A percentile compares a stretch with the other conserved stretches of the same genome.
Evolutionary conservation across 2,329 filamentous ascomycete genomes (phyloP).

Genomic region (Ophiocordyceps australis): DNA sequence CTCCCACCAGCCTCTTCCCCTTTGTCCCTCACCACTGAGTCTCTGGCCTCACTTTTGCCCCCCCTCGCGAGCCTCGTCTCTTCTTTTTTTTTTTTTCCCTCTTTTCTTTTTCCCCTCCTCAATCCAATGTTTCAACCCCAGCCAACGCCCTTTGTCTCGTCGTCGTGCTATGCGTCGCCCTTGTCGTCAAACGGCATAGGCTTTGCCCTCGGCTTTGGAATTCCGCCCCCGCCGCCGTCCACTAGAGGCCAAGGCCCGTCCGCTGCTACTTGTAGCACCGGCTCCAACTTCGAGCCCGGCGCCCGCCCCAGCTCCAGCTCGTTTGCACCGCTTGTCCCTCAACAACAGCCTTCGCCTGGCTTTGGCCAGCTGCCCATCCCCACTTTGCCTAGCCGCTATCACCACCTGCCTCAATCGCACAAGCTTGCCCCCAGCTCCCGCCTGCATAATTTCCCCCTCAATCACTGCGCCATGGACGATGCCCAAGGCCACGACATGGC

Average conservation of each 20-base stretch:
- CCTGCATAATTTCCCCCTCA: conserved; percentile 4
- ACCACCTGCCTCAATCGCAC: conserved; percentile 7
- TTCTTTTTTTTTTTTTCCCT: conserved; percentile 3
- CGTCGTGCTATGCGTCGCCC: conserved; percentile 16
- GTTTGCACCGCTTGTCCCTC: background rate
- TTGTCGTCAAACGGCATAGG: conserved; percentile 18
- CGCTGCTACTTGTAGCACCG: background rate
- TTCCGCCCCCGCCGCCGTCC: conserved; percentile 3
- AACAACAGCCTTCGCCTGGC: background rate
- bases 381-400: conserved; percentile 1
- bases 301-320: background rate
- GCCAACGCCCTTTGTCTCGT: conserved; percentile 26
- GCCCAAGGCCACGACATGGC: conserved; percentile 24
- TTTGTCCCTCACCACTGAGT: background rate
- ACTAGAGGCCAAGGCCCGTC: background rate
- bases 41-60: conserved; percentile 1
- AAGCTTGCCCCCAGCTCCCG: conserved; percentile 2
- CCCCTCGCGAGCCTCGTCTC: conserved; percentile 2
- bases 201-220: conserved; percentile 5
- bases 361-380: background rate
- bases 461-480: conserved; percentile 17
- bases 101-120: conserved; percentile 3
- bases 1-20: conserved; percentile 4
- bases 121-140: conserved; percentile 34
- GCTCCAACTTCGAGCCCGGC: background rate